Evolutionary conservation across 305 asterid species (phyloP).

Genomic region (Fraxinus velutina): DNA sequence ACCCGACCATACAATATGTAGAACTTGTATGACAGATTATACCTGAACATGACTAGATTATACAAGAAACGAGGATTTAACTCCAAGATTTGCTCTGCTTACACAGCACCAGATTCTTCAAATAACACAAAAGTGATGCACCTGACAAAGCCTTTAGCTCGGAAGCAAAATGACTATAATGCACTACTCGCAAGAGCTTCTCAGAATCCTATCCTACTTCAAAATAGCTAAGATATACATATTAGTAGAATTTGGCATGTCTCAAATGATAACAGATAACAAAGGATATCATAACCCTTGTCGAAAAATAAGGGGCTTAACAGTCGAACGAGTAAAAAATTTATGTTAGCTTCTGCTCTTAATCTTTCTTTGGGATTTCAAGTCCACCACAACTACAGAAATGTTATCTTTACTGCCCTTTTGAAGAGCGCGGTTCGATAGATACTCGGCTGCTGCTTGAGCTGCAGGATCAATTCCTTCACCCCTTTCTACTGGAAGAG

Average conservation of each 20-base stretch:
- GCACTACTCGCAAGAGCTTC: not conserved
- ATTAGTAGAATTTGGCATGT: not conserved
- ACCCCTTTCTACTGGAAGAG: slow-evolving; percentile 54
- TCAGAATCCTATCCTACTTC: slow-evolving; percentile 7
- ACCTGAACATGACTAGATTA: not conserved
- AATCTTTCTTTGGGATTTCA: slow-evolving; percentile 69
- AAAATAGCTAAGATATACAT: slow-evolving; percentile 13
- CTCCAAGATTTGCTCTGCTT: not conserved
- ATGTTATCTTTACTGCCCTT: slow-evolving; percentile 94
- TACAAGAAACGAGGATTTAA: not conserved
- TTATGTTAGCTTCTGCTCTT: slow-evolving; percentile 44
- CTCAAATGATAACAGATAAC: not conserved
- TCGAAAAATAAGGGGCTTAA: slow-evolving; percentile 34
- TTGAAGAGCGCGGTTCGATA: slow-evolving; percentile 71
- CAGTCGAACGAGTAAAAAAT: slow-evolving; percentile 2
- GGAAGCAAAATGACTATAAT: slow-evolving; percentile 25
- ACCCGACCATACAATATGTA: not conserved
- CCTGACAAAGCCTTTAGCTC: slow-evolving; percentile 44
- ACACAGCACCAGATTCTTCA: not conserved
- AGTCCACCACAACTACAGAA: slow-evolving; percentile 67
- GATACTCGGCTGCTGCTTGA: slow-evolving; percentile 84
- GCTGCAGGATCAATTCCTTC: slow-evolving; percentile 88
- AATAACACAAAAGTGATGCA: slow-evolving; percentile 13
- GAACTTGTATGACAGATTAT: not conserved
- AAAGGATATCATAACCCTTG: slow-evolving; percentile 28